Evolutionary conservation across 2,329 filamentous ascomycete genomes (phyloP).

Genomic region (Thielaviopsis cerberus): DNA sequence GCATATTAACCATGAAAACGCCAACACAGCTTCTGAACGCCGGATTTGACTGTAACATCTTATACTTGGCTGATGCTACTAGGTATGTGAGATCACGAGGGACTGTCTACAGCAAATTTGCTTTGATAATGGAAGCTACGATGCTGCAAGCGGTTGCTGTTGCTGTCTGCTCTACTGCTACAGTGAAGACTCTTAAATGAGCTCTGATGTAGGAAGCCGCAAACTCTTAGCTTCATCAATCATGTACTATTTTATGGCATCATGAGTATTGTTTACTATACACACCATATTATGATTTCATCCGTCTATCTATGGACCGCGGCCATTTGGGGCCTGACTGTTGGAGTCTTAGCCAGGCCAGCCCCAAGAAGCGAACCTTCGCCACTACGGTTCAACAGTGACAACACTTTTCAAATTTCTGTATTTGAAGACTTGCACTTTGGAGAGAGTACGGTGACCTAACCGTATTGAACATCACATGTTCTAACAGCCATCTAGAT

Average conservation of each 20-base stretch:
- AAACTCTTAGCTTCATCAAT: neutral
- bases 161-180: too few species aligned
- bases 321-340: neutral
- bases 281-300: neutral
- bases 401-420: constrained; percentile 33
- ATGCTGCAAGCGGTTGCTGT: too few species aligned
- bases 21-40: neutral
- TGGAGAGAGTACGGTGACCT: constrained; percentile 33
- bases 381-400: constrained; percentile 8
- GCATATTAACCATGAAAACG: neutral
- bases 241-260: neutral
- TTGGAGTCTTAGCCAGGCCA: neutral
- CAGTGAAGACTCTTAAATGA: too few species aligned
- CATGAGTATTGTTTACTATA: neutral
- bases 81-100: too few species aligned
- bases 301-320: neutral
- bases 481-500: neutral
- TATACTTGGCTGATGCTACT: neutral
- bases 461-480: neutral
- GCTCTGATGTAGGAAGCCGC: too few species aligned
- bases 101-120: too few species aligned
- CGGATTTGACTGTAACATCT: neutral
- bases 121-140: too few species aligned
- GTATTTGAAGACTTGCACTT: constrained; percentile 56
- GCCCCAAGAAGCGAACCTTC: neutral